phyloP scores from a whole-genome alignment of 2,329 filamentous ascomycete genomes.

The Knufia fluminis region DNA sequence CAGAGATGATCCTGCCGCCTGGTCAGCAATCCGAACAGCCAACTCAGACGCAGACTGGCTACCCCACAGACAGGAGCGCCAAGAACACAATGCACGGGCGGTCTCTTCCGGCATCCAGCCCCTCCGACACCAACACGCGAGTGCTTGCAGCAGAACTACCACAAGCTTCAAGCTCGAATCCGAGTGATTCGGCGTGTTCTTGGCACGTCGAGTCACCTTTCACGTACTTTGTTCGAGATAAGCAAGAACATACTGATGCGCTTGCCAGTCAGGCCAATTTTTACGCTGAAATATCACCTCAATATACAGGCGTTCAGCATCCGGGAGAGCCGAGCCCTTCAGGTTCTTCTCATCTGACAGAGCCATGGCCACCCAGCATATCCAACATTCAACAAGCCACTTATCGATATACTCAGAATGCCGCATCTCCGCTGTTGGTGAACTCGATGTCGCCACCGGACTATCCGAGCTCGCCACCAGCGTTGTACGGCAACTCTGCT shows the following conservation, averaged over 20 bases:
- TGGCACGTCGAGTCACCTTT: conserved; percentile 20
- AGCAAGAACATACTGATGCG: neutral
- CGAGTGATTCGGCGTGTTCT: neutral
- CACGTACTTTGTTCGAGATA: neutral
- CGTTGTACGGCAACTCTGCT: conserved; percentile 7
- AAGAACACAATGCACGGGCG: neutral
- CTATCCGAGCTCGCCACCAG: conserved; percentile 16
- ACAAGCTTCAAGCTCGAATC: neutral
- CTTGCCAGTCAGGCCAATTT: neutral
- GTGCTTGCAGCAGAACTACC: neutral
- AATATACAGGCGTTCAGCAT: neutral
- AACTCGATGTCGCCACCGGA: conserved; percentile 13
- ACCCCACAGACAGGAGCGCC: neutral
- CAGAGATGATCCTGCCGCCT: conserved; percentile 4
- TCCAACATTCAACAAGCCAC: neutral
- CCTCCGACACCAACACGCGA: neutral
- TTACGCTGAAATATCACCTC: neutral
- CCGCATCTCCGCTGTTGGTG: neutral
- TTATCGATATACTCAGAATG: neutral
- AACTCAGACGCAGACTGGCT: neutral
- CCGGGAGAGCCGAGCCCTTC: conserved; percentile 4
- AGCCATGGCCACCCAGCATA: neutral
- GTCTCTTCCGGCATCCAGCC: neutral
- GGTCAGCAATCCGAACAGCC: neutral
- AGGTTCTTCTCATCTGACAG: conserved; percentile 5